A percentile compares a stretch with the other conserved stretches of the same genome.
These are phyloP conservation scores for Xylariaceae sp. DNA, from an alignment of 2,329 filamentous ascomycete genomes.

Conservation along the genomic window DNA sequence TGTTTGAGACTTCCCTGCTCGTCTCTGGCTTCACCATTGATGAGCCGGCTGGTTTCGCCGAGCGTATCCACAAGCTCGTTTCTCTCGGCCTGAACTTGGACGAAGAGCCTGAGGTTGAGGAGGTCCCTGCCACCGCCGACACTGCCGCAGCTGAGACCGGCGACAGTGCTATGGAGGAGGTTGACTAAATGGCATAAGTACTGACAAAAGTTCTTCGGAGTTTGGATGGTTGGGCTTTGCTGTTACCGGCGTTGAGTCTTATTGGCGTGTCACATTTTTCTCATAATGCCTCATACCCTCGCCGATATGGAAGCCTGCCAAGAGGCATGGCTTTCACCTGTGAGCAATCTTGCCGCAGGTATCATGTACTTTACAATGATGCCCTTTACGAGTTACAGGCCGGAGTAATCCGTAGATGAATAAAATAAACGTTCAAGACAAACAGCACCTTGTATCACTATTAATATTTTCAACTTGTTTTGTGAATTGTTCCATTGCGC, in stretches of 20 bases:
- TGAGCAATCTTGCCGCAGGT: conserved; percentile 14
- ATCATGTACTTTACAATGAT: conserved; percentile 29
- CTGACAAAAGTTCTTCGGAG: conserved; percentile 36
- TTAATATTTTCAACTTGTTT: too few species aligned
- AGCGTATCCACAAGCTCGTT: conserved; percentile 99
- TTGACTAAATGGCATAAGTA: conserved; percentile 65
- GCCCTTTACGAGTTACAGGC: conserved; percentile 27
- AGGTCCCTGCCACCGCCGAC: conserved; percentile 49
- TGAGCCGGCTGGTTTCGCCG: conserved; percentile 94
- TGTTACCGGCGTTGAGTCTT: conserved; percentile 28
- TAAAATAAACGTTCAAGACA: conserved; percentile 8
- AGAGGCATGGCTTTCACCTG: conserved; percentile 11
- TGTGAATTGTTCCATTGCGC: too few species aligned
- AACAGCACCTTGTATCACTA: too few species aligned
- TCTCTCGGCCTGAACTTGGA: conserved; percentile 97
- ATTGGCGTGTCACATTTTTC: conserved; percentile 22
- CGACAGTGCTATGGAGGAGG: conserved; percentile 99
- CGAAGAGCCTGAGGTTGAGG: conserved; percentile 76
- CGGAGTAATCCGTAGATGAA: conserved; percentile 28
- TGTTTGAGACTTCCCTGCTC: conserved; percentile 97
- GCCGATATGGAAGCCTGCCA: conserved; percentile 12
- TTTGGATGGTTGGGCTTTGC: conserved; percentile 35
- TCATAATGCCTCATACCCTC: conserved; percentile 29
- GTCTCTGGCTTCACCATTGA: conserved; percentile 99
- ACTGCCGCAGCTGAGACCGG: conserved; percentile 62